Base-by-base conservation (phyloP, 768 basidiomycete species). In the Pulveroboletus sp. region DNA sequence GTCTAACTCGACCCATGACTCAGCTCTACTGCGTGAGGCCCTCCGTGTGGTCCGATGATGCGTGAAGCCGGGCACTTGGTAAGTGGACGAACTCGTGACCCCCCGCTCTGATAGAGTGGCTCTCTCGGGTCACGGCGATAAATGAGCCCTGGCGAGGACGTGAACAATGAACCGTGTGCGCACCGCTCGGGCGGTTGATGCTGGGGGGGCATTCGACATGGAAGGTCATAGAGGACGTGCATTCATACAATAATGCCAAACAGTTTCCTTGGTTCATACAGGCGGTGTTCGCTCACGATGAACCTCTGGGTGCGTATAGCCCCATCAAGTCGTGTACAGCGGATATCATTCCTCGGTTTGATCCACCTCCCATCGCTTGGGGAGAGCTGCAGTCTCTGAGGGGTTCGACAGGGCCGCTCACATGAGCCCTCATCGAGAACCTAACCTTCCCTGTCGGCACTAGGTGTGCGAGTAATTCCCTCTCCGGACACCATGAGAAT, bases 391-490 rank as follows among this genome's bases (percentile, higher is more conserved):
- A 21, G 4, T 28, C 18, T 46, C 21, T 32, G 18, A 30, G 27
- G 41, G 39, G 46, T 40, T 33, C 32, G 35, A n/a, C 50, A 48
- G 48, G 47, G 38, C 26, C 45, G 33, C 49, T 43, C 54, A 57
- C 54, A 57, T 59, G 54, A 42, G 37, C 40, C 49, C 39, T 14
- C 47, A 42, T 61, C 28, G 18, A 49, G 47, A 50, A 60, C 61
- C 32, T 51, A 35, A 51, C 48, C 35, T 57, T 54, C 49, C 50
- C 26, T 13, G 40, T 15, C 33, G 33, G 15, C 21, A 21, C 21
- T 14, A 8, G 17, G 33, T 52, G 49, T 39, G 46, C 49, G 35
- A 31, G 47, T 30, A 13, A 40, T 50, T 47, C 30, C 43, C 50
- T 39, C 43, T 44, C 46, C 41, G 37, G 49, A 50, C 37, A 13